Conservation (phyloP, 352 stramenopile species). For the Peronosclerospora sorghi region DNA sequence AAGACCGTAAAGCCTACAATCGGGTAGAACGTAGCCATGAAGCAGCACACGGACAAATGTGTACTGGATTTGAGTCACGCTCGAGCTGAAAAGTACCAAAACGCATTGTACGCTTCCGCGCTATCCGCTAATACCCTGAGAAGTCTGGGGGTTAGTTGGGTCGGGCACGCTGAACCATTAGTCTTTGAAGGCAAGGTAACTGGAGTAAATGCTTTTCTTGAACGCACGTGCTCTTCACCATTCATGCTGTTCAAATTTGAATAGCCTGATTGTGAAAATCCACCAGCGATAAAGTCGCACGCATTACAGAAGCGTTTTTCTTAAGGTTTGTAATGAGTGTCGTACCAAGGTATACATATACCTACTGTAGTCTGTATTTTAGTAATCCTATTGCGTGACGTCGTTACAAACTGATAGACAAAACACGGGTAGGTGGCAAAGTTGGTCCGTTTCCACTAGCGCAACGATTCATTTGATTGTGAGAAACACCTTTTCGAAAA, state of each 20-base stretch:
- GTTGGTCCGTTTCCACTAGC: conserved; percentile 3
- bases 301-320: neutral
- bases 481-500: conserved; percentile 1
- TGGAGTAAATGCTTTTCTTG: too few relatives aligned
- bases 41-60: too few relatives aligned
- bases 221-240: neutral
- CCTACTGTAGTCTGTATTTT: neutral
- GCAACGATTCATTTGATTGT: conserved; percentile 13
- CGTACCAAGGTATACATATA: neutral
- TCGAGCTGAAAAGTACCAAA: too few relatives aligned
- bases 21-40: too few relatives aligned
- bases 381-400: too few relatives aligned
- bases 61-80: too few relatives aligned
- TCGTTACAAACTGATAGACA: neutral
- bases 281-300: neutral
- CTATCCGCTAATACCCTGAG: too few relatives aligned
- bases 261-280: conserved; percentile 10
- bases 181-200: too few relatives aligned
- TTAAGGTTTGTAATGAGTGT: conserved; percentile 5
- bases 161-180: too few relatives aligned
- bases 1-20: too few relatives aligned
- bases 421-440: conserved; percentile 3
- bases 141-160: too few relatives aligned
- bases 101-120: too few relatives aligned
- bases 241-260: conserved; percentile 17